Percentiles rank a stretch among this genome's conserved stretches.
Evolutionary conservation across 768 basidiomycete species (phyloP).

Genomic region (Pisolithus marmoratus): DNA sequence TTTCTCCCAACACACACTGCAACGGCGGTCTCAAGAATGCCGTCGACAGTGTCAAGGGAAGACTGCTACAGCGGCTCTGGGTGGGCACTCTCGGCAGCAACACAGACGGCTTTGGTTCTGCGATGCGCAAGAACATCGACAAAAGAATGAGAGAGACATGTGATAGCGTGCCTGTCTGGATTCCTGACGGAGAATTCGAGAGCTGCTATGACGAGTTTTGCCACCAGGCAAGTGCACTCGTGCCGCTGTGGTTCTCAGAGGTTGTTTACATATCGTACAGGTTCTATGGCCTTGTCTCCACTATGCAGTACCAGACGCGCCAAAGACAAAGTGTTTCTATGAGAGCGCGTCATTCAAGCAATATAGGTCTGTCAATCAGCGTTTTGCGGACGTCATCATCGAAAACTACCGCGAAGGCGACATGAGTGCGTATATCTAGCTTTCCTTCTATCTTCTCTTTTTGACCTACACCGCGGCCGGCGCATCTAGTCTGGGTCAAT

Average conservation of each 20-base stretch:
- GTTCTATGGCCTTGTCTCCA: slow-evolving; percentile 87
- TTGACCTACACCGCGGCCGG: background rate
- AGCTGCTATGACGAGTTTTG: slow-evolving; percentile 84
- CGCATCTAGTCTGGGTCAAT: slow-evolving; percentile 64
- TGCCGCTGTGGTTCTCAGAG: slow-evolving; percentile 8
- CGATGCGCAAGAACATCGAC: slow-evolving; percentile 53
- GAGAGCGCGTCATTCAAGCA: slow-evolving; percentile 78
- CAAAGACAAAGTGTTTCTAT: slow-evolving; percentile 76
- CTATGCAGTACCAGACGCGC: slow-evolving; percentile 82
- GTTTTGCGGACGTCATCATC: slow-evolving; percentile 83
- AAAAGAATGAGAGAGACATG: slow-evolving; percentile 36
- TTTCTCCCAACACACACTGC: slow-evolving; percentile 62
- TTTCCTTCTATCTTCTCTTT: background rate
- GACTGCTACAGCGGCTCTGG: slow-evolving; percentile 49
- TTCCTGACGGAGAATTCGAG: slow-evolving; percentile 73
- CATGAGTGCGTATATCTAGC: slow-evolving; percentile 41
- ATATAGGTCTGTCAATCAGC: slow-evolving; percentile 85
- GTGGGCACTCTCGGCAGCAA: slow-evolving; percentile 72
- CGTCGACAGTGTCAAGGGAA: slow-evolving; percentile 55
- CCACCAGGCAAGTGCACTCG: slow-evolving; percentile 49
- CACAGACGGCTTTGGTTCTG: slow-evolving; percentile 59
- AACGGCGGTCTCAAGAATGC: slow-evolving; percentile 87
- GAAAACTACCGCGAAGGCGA: slow-evolving; percentile 83
- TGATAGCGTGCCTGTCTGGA: slow-evolving; percentile 62
- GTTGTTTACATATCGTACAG: slow-evolving; percentile 16